phyloP scores from a whole-genome alignment of 352 stramenopile species.

The Phytophthora multivora region DNA sequence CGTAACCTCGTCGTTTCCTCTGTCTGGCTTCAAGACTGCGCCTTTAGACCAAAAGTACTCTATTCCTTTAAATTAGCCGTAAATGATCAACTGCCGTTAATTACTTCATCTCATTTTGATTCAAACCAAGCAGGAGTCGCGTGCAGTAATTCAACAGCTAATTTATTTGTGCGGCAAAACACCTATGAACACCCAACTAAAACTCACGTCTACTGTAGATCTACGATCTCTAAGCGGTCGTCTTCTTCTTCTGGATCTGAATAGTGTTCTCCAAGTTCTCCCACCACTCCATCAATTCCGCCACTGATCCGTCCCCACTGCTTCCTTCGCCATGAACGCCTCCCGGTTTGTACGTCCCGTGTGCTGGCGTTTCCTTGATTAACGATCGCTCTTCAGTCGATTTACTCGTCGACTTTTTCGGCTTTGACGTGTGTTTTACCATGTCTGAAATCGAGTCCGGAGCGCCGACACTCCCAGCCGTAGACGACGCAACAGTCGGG shows the following conservation, averaged over 20 bases:
- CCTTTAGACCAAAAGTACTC: too few relatives aligned
- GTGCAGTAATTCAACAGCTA: constrained; percentile 4
- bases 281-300: constrained; percentile 32
- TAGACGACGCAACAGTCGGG: constrained; percentile 26
- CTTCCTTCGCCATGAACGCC: constrained; percentile 32
- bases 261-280: constrained; percentile 31
- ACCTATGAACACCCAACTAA: not conserved
- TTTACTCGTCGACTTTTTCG: not conserved
- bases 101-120: not conserved
- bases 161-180: constrained; percentile 13
- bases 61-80: too few relatives aligned
- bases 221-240: not conserved
- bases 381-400: constrained; percentile 14
- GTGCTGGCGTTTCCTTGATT: constrained; percentile 5
- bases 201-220: too few relatives aligned
- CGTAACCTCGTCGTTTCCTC: too few relatives aligned
- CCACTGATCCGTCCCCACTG: constrained; percentile 8
- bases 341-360: constrained; percentile 32
- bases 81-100: too few relatives aligned
- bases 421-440: constrained; percentile 18
- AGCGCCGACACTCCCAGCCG: constrained; percentile 7
- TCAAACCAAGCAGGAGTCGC: not conserved
- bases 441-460: constrained; percentile 28
- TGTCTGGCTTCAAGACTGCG: too few relatives aligned
- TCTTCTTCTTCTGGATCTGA: constrained; percentile 24